Conservation (phyloP, 2,329 filamentous ascomycete genomes). For the Zymoseptoria passerinii region DNA sequence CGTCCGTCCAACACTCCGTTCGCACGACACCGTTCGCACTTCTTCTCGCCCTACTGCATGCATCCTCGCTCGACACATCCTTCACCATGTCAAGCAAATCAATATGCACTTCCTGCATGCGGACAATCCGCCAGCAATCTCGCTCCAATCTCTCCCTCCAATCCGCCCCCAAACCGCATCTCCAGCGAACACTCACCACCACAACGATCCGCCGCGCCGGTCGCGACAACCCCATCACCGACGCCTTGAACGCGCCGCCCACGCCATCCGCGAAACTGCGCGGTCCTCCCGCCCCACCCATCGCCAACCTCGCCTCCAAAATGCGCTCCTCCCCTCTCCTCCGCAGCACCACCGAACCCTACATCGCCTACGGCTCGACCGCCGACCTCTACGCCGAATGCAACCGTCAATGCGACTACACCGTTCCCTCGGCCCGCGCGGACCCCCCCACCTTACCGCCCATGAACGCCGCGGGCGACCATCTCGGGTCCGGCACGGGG, state of each 20-base stretch:
- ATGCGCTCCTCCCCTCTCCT: conserved; percentile 23
- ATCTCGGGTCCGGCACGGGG: conserved; percentile 64
- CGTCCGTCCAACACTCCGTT: neutral
- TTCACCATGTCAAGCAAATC: conserved; percentile 18
- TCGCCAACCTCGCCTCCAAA: conserved; percentile 20
- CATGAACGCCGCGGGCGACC: conserved; percentile 68
- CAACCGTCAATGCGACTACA: conserved; percentile 65
- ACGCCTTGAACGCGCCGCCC: conserved; percentile 5
- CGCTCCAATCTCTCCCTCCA: neutral
- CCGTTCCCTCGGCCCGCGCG: conserved; percentile 54
- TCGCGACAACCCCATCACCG: neutral
- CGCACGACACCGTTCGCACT: neutral
- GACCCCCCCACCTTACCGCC: conserved; percentile 59
- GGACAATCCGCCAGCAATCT: conserved; percentile 15
- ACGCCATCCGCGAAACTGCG: conserved; percentile 8
- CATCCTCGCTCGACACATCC: neutral
- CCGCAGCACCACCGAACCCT: conserved; percentile 50
- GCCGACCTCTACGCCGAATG: conserved; percentile 72
- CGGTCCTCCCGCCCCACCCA: conserved; percentile 4
- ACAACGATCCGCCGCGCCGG: conserved; percentile 1
- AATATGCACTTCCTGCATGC: conserved; percentile 18
- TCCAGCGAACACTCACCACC: conserved; percentile 2
- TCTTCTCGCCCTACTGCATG: neutral
- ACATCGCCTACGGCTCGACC: conserved; percentile 71
- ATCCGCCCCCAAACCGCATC: neutral